A percentile compares a stretch with the other conserved stretches of the same genome.
These are phyloP conservation scores for Lolium rigidum DNA, from an alignment of 176 grass and related monocot genomes.

Conservation along the genomic window DNA sequence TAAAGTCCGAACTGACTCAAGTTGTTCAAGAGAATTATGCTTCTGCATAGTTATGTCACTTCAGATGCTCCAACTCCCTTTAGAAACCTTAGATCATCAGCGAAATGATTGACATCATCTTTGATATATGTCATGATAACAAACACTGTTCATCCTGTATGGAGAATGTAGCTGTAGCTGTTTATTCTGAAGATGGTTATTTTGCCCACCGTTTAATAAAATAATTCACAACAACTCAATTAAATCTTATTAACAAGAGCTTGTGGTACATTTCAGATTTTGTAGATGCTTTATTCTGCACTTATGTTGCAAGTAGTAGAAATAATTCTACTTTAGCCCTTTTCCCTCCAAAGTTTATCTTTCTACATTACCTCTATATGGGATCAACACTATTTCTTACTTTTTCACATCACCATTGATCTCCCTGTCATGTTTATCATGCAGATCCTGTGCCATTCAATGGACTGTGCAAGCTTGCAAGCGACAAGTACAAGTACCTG, in stretches of 20 bases:
- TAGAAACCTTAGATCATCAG: background rate
- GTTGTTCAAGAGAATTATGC: background rate
- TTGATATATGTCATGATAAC: background rate
- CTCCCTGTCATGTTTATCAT: constrained; percentile 37
- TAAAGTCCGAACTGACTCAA: background rate
- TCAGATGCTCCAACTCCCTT: background rate
- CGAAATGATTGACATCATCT: background rate
- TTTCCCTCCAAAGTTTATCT: background rate
- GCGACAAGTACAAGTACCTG: constrained; percentile 65
- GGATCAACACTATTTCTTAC: background rate
- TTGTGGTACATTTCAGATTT: background rate
- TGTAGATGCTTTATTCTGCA: constrained; percentile 10
- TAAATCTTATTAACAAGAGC: background rate
- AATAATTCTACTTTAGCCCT: constrained; percentile 4
- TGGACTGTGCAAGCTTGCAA: constrained; percentile 79
- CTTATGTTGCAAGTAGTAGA: background rate
- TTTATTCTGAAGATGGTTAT: background rate
- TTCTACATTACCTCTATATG: background rate
- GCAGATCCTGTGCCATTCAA: constrained; percentile 69
- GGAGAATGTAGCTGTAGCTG: constrained; percentile 2
- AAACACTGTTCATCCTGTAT: background rate
- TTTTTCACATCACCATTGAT: constrained; percentile 8
- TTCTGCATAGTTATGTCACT: background rate
- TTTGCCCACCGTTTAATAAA: background rate
- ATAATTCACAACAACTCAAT: background rate